These are phyloP conservation scores for Trametes elegans DNA, from an alignment of 768 basidiomycete species.

Conservation along the genomic window DNA sequence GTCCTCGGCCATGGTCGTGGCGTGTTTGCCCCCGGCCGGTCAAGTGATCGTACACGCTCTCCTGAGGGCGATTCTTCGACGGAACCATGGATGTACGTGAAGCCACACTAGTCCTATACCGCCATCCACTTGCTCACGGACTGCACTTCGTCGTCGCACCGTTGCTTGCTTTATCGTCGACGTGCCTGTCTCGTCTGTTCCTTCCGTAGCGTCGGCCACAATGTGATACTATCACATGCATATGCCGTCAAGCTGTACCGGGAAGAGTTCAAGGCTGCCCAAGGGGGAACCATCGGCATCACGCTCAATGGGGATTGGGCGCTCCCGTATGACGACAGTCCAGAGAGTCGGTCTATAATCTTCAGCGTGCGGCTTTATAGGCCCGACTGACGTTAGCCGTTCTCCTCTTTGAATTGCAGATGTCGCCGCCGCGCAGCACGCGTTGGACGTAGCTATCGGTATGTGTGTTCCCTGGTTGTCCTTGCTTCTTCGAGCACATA, in stretches of 20 bases:
- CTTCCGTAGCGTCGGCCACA: conserved; percentile 63
- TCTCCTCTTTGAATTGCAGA: conserved; percentile 37
- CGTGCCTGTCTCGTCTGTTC: conserved; percentile 1
- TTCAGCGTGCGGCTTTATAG: neutral
- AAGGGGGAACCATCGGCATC: conserved; percentile 73
- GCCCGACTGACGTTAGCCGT: neutral
- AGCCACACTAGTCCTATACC: conserved; percentile 3
- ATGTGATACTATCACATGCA: conserved; percentile 68
- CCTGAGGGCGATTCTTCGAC: conserved; percentile 62
- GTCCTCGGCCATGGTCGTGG: conserved; percentile 70
- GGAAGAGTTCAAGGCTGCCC: conserved; percentile 57
- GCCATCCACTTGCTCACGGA: neutral
- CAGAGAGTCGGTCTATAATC: conserved; percentile 60
- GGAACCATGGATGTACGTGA: conserved; percentile 66
- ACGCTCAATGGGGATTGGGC: conserved; percentile 77
- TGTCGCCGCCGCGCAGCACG: conserved; percentile 65
- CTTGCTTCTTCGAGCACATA: neutral
- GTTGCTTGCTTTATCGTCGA: neutral
- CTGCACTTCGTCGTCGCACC: neutral
- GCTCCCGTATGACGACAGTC: conserved; percentile 67
- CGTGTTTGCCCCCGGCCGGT: conserved; percentile 69
- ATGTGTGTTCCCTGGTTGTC: conserved; percentile 28
- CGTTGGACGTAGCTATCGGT: conserved; percentile 73
- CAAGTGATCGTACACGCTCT: conserved; percentile 59
- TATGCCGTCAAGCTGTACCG: conserved; percentile 65